Evolutionary conservation across 441 rosid genomes (phyloP).

Genomic region (Brassica hybrid): DNA sequence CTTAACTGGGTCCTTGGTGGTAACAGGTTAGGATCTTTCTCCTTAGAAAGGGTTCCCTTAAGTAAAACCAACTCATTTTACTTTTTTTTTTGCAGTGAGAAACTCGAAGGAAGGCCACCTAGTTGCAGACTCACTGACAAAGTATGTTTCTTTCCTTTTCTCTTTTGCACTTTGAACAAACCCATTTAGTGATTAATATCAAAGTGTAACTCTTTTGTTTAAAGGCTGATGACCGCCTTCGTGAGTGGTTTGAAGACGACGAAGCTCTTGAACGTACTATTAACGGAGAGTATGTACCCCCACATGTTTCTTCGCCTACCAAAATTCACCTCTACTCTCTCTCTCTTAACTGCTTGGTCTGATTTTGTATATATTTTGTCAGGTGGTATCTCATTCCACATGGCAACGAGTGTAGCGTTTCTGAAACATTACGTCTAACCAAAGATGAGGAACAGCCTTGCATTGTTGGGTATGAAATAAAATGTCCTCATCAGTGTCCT

Average conservation of each 20-base stretch:
- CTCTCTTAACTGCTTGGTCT: constrained; percentile 4
- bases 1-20: constrained; percentile 93
- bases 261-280: constrained; percentile 88
- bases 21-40: constrained; percentile 64
- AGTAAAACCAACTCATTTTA: constrained; percentile 2
- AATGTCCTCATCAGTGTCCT: not conserved
- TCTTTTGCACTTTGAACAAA: not conserved
- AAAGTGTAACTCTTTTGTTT: constrained; percentile 11
- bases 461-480: constrained; percentile 64
- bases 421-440: constrained; percentile 56
- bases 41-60: not conserved
- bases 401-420: constrained; percentile 51
- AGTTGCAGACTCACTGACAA: constrained; percentile 88
- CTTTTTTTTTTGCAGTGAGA: constrained; percentile 53
- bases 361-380: not conserved
- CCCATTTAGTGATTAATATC: not conserved
- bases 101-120: constrained; percentile 79
- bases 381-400: constrained; percentile 84
- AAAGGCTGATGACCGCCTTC: constrained; percentile 78
- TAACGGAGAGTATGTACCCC: constrained; percentile 84
- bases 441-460: constrained; percentile 65
- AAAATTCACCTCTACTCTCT: not conserved
- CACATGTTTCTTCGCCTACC: not conserved
- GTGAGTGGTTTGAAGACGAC: constrained; percentile 74
- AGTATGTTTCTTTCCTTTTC: constrained; percentile 45